A percentile compares a stretch with the other conserved stretches of the same genome.
These are phyloP conservation scores for Amaranthus palmeri DNA, from an alignment of 148 eudicot genomes.

Conservation along the genomic window DNA sequence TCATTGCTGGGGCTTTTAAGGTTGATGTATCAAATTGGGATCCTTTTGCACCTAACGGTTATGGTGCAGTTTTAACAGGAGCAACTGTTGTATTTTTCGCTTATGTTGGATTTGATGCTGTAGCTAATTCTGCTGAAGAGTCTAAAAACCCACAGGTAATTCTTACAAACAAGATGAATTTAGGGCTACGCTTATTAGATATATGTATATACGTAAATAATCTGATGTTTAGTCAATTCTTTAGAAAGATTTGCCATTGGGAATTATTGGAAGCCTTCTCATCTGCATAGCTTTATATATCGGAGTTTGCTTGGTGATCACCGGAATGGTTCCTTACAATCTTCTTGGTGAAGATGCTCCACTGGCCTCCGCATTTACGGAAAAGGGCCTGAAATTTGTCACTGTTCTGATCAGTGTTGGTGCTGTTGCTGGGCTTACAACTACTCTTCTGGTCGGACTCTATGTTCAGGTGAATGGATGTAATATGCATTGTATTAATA, in stretches of 20 bases:
- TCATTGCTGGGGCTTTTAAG: conserved; percentile 68
- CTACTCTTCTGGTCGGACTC: conserved; percentile 92
- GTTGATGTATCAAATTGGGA: conserved; percentile 93
- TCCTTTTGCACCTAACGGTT: conserved; percentile 88
- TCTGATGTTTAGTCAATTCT: background rate
- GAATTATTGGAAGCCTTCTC: conserved; percentile 87
- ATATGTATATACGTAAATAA: conserved; percentile 1
- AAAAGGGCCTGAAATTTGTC: conserved; percentile 81
- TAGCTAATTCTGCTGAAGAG: conserved; percentile 99
- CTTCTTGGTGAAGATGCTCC: conserved; percentile 91
- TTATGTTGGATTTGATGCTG: conserved; percentile 98
- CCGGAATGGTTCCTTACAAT: conserved; percentile 91
- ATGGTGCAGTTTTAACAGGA: conserved; percentile 72
- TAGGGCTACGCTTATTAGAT: background rate
- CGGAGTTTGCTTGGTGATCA: conserved; percentile 89
- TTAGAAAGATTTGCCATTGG: conserved; percentile 92
- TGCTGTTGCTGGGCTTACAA: conserved; percentile 98
- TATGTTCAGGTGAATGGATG: conserved; percentile 81
- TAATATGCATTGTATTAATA: background rate
- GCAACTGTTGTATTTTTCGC: conserved; percentile 97
- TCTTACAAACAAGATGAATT: background rate
- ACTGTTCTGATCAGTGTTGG: conserved; percentile 85
- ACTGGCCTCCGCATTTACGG: conserved; percentile 70
- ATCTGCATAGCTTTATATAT: conserved; percentile 70
- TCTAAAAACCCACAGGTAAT: conserved; percentile 84